Base-by-base conservation (phyloP, 140 eudicot species). In the Erigeron philadelphicus region DNA sequence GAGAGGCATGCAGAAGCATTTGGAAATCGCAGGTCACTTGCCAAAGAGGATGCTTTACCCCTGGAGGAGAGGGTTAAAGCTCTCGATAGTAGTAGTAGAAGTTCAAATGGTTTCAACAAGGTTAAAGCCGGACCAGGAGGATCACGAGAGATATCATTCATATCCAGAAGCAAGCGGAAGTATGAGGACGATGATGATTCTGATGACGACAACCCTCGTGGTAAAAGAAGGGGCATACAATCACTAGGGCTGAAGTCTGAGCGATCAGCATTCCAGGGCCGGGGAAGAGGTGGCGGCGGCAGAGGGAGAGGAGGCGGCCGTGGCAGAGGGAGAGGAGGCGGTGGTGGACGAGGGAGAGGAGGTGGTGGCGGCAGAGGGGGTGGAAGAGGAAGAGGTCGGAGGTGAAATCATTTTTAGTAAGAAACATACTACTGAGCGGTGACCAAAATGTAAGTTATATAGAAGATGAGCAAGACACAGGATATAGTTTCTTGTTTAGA, bases 1-100 rank as follows among this genome's bases (percentile, higher is more conserved):
- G 91, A 85, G 55, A 76, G 95, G 55, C 98, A 93, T 56, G 98
- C 98, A 46, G 90, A 93, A 62, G 98, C 96, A 6, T 93, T 83
- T 82, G 78, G 75, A 70, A 90, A 85, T 3, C 35, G 81, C 6
- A 72, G 46, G 44, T 89, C 98, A 7, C 95, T 93, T 21, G 88
- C 90, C 8, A 87, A 78, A 61, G 98, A 86, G 80, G 95, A 86
- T 7, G 82, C 98, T 52, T 79, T 93, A 64, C 81, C 98, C 5
- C 18, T 93, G 67, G 98, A 88, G 71, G 96, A 93, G 79, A 83
- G 96, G 40, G 74, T 62, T 31, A 95, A 90, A 49, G 90, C 86
- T 45, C 9, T 83, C 35, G 17, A 45, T 68, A 83, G 68, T 25
- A 61, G 64, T 52, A 50, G 70, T 12, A 77, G 64, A 15, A 75